phyloP scores from a whole-genome alignment of 371 early-diverging fungal species.

The Mortierella sp. region DNA sequence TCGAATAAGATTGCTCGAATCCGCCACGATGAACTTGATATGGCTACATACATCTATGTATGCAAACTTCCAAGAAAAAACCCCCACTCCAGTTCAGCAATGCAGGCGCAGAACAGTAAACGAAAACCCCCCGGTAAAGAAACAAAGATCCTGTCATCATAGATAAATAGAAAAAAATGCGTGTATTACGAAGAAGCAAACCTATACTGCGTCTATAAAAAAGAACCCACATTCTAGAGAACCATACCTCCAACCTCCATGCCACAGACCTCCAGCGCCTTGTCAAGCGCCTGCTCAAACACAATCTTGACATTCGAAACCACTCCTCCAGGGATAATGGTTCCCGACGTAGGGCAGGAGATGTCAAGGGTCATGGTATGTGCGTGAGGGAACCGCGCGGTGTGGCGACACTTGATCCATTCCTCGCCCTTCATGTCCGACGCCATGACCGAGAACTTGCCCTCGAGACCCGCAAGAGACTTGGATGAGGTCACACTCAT shows the following conservation, averaged over 20 bases:
- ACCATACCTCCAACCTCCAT: constrained; percentile 51
- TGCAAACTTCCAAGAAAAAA: background rate
- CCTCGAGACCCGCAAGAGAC: background rate
- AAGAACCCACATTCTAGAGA: constrained; percentile 3
- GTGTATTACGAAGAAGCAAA: background rate
- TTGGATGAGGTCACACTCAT: background rate
- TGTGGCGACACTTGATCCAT: constrained; percentile 39
- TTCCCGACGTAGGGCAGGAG: constrained; percentile 21
- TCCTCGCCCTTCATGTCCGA: constrained; percentile 6
- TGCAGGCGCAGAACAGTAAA: background rate
- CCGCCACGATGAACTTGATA: background rate
- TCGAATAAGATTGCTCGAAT: background rate
- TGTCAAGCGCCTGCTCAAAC: constrained; percentile 34
- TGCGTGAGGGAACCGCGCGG: constrained; percentile 35
- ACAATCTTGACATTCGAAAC: constrained; percentile 44
- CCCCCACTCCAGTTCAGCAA: background rate
- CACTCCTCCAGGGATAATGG: constrained; percentile 15
- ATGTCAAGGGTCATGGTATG: constrained; percentile 46
- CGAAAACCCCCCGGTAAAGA: background rate
- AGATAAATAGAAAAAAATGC: background rate
- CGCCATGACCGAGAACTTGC: constrained; percentile 4
- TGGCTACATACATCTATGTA: background rate
- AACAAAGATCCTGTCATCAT: background rate
- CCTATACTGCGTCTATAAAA: background rate
- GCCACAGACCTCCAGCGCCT: constrained; percentile 50